phyloP scores from a whole-genome alignment of 306 rosid genomes.

The Lathyrus oleraceus region DNA sequence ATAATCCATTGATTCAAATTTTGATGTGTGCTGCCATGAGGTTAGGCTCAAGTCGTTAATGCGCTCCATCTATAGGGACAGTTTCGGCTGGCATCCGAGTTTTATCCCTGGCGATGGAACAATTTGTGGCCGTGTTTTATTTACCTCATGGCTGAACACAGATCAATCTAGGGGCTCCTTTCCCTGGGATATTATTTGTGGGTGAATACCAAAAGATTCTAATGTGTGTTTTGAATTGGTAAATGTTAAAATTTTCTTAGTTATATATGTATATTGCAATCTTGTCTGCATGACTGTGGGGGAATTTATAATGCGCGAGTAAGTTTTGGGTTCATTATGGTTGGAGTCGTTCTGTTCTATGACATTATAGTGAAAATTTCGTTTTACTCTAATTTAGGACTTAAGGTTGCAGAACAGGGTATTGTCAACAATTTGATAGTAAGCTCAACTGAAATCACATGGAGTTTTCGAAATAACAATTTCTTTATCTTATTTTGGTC shows the following conservation, averaged over 20 bases:
- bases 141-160: not conserved
- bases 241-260: not conserved
- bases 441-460: not conserved
- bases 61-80: not conserved
- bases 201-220: not conserved
- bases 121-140: not conserved
- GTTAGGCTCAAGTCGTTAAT: not conserved
- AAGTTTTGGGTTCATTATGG: constrained; percentile 12
- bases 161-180: not conserved
- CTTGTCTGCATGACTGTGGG: not conserved
- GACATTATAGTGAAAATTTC: constrained; percentile 11
- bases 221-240: not conserved
- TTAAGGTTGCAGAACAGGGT: not conserved
- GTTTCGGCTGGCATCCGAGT: not conserved
- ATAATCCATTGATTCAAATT: not conserved
- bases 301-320: not conserved
- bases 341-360: constrained; percentile 19
- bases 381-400: not conserved
- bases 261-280: not conserved
- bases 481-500: not conserved
- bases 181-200: not conserved
- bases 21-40: not conserved
- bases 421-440: not conserved
- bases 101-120: not conserved
- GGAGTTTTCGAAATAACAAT: not conserved